phyloP scores from a whole-genome alignment of 768 basidiomycete species.

The Cyathus striatus region DNA sequence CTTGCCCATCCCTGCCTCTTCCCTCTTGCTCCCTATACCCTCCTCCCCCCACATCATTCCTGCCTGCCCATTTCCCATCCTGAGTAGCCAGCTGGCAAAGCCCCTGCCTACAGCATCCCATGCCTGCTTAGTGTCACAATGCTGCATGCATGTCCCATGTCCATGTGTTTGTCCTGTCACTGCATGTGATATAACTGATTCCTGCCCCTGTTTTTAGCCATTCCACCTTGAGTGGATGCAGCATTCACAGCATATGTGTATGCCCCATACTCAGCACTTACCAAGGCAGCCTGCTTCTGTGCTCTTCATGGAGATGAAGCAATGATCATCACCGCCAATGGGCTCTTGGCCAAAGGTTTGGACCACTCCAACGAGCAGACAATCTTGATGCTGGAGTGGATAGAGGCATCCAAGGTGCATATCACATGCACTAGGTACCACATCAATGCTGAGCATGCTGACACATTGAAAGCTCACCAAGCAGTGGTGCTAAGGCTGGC shows the following conservation, averaged over 20 bases:
- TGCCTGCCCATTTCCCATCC: background rate
- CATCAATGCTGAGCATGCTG: conserved; percentile 8
- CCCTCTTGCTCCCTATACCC: background rate
- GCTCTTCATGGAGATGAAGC: conserved; percentile 12
- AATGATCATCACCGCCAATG: conserved; percentile 6
- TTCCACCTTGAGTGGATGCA: conserved; percentile 12
- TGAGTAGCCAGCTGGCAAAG: too few relatives aligned
- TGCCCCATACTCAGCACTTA: conserved; percentile 16
- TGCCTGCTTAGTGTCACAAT: background rate
- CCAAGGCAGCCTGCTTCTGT: conserved; percentile 5
- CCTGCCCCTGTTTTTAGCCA: conserved; percentile 9
- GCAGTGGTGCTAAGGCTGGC: conserved; percentile 3
- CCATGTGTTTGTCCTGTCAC: background rate
- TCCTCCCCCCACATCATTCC: background rate
- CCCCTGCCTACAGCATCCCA: background rate
- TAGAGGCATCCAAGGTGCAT: conserved; percentile 1
- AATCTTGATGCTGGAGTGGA: conserved; percentile 13
- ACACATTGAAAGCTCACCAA: conserved; percentile 9
- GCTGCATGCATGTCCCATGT: background rate
- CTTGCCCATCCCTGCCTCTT: too few relatives aligned
- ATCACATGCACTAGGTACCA: conserved; percentile 6
- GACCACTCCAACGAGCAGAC: conserved; percentile 10
- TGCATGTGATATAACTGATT: background rate
- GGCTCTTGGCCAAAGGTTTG: conserved; percentile 9
- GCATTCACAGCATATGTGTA: conserved; percentile 11